phyloP scores from a whole-genome alignment of 2,329 filamentous ascomycete genomes.

The Penicillium corylophilum region DNA sequence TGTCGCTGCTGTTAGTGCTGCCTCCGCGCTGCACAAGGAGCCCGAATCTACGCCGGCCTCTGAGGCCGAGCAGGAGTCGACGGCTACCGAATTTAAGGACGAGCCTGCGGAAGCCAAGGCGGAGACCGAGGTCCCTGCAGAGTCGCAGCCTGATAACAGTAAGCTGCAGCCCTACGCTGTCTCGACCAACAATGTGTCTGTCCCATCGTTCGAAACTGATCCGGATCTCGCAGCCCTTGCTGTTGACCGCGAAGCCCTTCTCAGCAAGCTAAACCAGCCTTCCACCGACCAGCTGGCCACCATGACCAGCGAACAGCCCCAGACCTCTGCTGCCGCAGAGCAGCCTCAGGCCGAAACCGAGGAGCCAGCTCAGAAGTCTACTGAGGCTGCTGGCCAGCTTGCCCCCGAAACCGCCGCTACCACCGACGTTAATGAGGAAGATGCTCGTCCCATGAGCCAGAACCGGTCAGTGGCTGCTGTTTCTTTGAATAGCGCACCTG shows the following conservation, averaged over 20 bases:
- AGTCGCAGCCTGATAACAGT: slow-evolving; percentile 22
- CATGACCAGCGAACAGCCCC: slow-evolving; percentile 92
- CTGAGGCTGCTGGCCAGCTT: slow-evolving; percentile 13
- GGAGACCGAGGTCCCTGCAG: slow-evolving; percentile 15
- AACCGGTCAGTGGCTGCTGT: slow-evolving; percentile 41
- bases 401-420: slow-evolving; percentile 9
- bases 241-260: slow-evolving; percentile 34
- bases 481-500: slow-evolving; percentile 38
- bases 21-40: slow-evolving; percentile 21
- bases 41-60: slow-evolving; percentile 7
- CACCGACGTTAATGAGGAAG: slow-evolving; percentile 25
- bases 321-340: slow-evolving; percentile 71
- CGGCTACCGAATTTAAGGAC: slow-evolving; percentile 1
- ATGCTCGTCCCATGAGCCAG: slow-evolving; percentile 34
- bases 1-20: slow-evolving; percentile 26
- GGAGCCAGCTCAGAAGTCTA: slow-evolving; percentile 13
- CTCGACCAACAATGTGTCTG: slow-evolving; percentile 21
- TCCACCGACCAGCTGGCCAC: slow-evolving; percentile 30
- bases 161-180: slow-evolving; percentile 19
- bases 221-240: slow-evolving; percentile 31
- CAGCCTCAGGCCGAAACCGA: slow-evolving; percentile 12
- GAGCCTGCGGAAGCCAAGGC: slow-evolving; percentile 11
- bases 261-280: slow-evolving; percentile 31
- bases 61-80: slow-evolving; percentile 7
- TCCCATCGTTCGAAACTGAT: slow-evolving; percentile 34